Conservation (phyloP, 73 alveolate genomes). For the Halteria grandinella region DNA sequence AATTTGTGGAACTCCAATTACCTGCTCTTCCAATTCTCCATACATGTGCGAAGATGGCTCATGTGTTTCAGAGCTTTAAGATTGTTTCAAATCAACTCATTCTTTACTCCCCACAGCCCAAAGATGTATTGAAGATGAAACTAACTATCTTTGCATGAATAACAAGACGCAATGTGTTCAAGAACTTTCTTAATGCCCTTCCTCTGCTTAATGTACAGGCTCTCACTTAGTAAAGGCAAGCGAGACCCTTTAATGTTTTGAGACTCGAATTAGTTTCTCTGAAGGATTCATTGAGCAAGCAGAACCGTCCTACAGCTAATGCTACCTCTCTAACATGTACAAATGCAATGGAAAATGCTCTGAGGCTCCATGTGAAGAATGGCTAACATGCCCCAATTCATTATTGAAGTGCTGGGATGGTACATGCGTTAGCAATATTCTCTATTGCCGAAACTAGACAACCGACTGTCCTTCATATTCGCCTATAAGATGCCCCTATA, state of each 20-base stretch:
- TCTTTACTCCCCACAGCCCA: neutral
- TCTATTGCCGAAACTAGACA: constrained; percentile 48
- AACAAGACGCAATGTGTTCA: constrained; percentile 5
- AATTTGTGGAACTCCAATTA: constrained; percentile 74
- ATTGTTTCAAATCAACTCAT: neutral
- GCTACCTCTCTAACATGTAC: neutral
- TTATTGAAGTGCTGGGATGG: constrained; percentile 64
- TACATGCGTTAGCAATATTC: constrained; percentile 60
- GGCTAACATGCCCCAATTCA: constrained; percentile 1
- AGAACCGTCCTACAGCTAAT: neutral
- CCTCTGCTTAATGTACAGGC: constrained; percentile 1
- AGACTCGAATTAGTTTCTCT: constrained; percentile 6
- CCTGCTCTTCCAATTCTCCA: constrained; percentile 75
- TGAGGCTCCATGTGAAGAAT: constrained; percentile 22
- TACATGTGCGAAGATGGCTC: constrained; percentile 76
- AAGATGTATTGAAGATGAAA: neutral
- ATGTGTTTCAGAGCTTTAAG: neutral
- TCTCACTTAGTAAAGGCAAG: constrained; percentile 13
- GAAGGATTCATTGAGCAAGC: neutral
- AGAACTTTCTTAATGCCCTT: neutral
- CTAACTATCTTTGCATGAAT: constrained; percentile 10
- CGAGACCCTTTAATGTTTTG: constrained; percentile 1
- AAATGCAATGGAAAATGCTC: constrained; percentile 24
- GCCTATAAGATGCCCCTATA: constrained; percentile 28
- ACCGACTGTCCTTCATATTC: constrained; percentile 4